These are phyloP conservation scores for Populus hybrid DNA, from an alignment of 441 rosid species.

Conservation along the genomic window DNA sequence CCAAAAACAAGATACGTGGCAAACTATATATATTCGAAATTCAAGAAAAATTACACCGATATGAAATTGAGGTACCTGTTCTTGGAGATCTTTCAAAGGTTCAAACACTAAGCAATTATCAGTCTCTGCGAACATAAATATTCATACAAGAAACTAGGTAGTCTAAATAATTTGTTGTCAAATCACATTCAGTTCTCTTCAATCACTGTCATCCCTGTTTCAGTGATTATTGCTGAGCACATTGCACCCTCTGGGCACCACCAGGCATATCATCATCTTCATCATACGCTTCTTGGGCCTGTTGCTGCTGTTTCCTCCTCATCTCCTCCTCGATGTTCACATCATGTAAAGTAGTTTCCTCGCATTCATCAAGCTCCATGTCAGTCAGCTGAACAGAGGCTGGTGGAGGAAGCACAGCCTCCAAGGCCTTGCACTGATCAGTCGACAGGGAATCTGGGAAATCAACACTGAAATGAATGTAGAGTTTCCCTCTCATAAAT, in stretches of 20 bases:
- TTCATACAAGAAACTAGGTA: too few relatives aligned
- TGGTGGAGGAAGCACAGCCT: slow-evolving; percentile 60
- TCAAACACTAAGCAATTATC: too few relatives aligned
- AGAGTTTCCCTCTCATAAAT: slow-evolving; percentile 87
- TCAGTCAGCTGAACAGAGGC: slow-evolving; percentile 55
- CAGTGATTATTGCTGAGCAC: slow-evolving; percentile 70
- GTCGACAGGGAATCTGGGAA: slow-evolving; percentile 69
- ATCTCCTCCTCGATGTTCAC: slow-evolving; percentile 91
- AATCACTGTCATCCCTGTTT: not conserved
- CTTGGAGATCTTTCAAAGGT: not conserved
- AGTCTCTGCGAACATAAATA: too few relatives aligned
- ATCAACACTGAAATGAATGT: slow-evolving; percentile 79
- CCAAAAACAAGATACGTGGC: not conserved
- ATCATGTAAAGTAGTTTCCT: slow-evolving; percentile 81
- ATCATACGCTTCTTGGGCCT: slow-evolving; percentile 74
- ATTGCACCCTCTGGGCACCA: slow-evolving; percentile 87
- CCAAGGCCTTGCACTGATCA: slow-evolving; percentile 69
- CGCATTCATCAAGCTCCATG: slow-evolving; percentile 95
- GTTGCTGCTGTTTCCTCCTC: slow-evolving; percentile 65
- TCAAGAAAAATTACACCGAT: too few relatives aligned
- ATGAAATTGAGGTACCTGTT: not conserved
- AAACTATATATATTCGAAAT: too few relatives aligned
- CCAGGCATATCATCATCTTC: slow-evolving; percentile 78
- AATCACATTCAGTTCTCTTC: not conserved
- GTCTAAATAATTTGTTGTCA: not conserved